Percentiles rank a stretch among this genome's conserved stretches.
phyloP scores from a whole-genome alignment of 305 asterid species.

The Solanum hybrid region DNA sequence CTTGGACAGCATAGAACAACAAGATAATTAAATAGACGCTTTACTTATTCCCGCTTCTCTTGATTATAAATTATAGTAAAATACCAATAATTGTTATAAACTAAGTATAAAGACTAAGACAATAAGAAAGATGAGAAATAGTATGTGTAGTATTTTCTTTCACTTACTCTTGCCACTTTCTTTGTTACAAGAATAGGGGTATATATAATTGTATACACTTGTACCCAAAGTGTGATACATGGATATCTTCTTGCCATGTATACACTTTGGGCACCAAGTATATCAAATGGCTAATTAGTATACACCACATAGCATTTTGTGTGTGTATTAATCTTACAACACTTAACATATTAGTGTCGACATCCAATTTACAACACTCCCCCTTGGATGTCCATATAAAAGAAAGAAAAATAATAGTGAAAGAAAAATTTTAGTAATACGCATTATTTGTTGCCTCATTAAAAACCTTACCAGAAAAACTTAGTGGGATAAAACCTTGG shows the following conservation, averaged over 20 bases:
- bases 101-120: not conserved
- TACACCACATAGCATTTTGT: not conserved
- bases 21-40: not conserved
- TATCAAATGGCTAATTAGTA: not conserved
- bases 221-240: not conserved
- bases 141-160: not conserved
- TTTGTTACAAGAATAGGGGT: not conserved
- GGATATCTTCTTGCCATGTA: not conserved
- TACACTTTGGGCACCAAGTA: not conserved
- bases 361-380: too few relatives aligned
- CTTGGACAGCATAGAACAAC: not conserved
- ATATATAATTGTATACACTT: not conserved
- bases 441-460: not conserved
- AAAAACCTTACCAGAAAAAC: not conserved
- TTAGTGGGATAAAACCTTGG: not conserved
- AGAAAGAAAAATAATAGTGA: not conserved
- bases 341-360: too few relatives aligned
- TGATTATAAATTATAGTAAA: not conserved
- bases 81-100: not conserved
- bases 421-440: not conserved
- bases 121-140: not conserved
- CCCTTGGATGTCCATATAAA: not conserved
- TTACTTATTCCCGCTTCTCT: not conserved
- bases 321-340: not conserved
- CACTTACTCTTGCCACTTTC: not conserved